These are phyloP conservation scores for Limonium bicolor DNA, from an alignment of 148 eudicot species.

Conservation along the genomic window DNA sequence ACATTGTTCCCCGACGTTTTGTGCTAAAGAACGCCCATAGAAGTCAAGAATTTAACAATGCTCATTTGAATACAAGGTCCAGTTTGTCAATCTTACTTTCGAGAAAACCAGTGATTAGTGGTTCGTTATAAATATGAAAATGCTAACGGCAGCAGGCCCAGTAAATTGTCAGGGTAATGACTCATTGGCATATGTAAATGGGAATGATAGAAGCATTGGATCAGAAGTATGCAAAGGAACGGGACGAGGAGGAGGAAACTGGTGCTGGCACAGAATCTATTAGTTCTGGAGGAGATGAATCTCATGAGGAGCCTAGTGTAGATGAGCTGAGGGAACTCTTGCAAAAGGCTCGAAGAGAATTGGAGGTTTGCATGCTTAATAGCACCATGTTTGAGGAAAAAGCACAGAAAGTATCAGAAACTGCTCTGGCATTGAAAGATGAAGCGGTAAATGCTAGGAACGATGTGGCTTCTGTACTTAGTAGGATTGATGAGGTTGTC, in stretches of 20 bases:
- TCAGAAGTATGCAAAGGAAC: constrained; percentile 21
- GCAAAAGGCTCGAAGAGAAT: constrained; percentile 59
- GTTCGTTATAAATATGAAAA: constrained; percentile 8
- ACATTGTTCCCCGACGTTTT: constrained; percentile 14
- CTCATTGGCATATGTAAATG: constrained; percentile 50
- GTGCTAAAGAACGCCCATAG: constrained; percentile 27
- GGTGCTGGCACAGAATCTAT: constrained; percentile 14
- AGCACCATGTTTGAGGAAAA: constrained; percentile 82
- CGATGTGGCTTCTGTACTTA: constrained; percentile 32
- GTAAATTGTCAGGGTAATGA: constrained; percentile 55
- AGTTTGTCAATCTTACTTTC: constrained; percentile 12
- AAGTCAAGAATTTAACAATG: constrained; percentile 1
- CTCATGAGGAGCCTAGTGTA: constrained; percentile 24
- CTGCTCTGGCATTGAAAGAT: constrained; percentile 71
- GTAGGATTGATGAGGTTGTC: constrained; percentile 38
- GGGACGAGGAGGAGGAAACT: constrained; percentile 14
- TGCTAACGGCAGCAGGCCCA: constrained; percentile 13
- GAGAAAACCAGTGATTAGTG: constrained; percentile 11
- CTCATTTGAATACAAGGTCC: constrained; percentile 13
- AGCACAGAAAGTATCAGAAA: constrained; percentile 83
- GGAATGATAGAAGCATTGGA: constrained; percentile 34
- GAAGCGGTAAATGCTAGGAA: constrained; percentile 60
- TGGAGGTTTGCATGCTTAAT: constrained; percentile 65
- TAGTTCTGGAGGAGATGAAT: constrained; percentile 27
- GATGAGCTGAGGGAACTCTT: constrained; percentile 51